Evolutionary conservation across 192 early-diverging fungal genomes (phyloP).

Genomic region (Phycomyces nitens): DNA sequence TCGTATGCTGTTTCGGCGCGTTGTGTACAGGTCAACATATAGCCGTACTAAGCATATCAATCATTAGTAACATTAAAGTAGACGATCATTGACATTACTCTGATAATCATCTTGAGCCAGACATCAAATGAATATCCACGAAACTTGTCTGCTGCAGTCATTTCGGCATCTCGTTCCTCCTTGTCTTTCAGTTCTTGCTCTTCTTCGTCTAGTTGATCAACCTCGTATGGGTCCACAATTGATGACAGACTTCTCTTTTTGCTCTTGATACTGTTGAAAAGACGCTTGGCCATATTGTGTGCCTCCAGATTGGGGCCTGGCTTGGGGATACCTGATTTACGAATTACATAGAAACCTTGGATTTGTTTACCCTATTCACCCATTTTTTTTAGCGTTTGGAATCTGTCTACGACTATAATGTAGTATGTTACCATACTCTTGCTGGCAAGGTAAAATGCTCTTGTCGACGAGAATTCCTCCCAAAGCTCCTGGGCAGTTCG

Average conservation of each 20-base stretch:
- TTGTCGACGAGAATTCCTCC: slow-evolving; percentile 26
- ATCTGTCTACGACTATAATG: neutral
- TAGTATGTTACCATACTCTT: slow-evolving; percentile 14
- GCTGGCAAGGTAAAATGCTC: slow-evolving; percentile 22
- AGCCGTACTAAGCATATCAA: slow-evolving; percentile 50
- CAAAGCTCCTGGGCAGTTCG: slow-evolving; percentile 20
- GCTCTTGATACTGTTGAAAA: slow-evolving; percentile 5
- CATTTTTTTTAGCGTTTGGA: neutral
- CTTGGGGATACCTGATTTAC: neutral
- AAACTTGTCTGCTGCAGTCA: slow-evolving; percentile 30
- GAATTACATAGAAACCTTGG: slow-evolving; percentile 22
- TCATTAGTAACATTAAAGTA: no score
- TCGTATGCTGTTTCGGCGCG: slow-evolving; percentile 54
- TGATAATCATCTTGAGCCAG: slow-evolving; percentile 66
- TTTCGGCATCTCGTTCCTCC: slow-evolving; percentile 32
- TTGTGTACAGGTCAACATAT: slow-evolving; percentile 45
- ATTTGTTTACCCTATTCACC: neutral
- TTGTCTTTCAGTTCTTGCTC: slow-evolving; percentile 15
- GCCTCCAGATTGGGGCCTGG: slow-evolving; percentile 2
- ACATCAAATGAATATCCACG: slow-evolving; percentile 42
- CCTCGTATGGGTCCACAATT: slow-evolving; percentile 8
- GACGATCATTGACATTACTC: no score
- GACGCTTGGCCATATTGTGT: slow-evolving; percentile 22
- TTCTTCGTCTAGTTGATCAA: slow-evolving; percentile 15
- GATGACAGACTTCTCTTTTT: slow-evolving; percentile 18